phyloP scores from a whole-genome alignment of 352 stramenopile species.

The Pythium plurisporium region DNA sequence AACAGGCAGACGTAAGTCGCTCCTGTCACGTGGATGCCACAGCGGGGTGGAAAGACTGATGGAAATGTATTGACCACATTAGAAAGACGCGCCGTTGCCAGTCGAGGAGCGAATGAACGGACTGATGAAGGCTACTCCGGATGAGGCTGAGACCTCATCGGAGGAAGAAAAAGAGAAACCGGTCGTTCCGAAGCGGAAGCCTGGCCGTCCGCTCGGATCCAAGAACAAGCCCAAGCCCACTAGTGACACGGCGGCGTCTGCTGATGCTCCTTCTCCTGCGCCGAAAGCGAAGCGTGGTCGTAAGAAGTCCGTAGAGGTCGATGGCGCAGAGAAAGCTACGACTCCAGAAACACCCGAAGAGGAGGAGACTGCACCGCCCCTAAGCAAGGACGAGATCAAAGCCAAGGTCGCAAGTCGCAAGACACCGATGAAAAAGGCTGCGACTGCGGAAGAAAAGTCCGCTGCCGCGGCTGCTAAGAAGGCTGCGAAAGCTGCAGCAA shows the following conservation, averaged over 20 bases:
- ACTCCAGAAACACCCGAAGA: slow-evolving; percentile 23
- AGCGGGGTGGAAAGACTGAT: neutral
- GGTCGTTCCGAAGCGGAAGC: slow-evolving; percentile 34
- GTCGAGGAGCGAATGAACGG: slow-evolving; percentile 51
- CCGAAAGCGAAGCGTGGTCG: slow-evolving; percentile 17
- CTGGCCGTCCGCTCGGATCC: slow-evolving; percentile 30
- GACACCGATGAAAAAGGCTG: slow-evolving; percentile 49
- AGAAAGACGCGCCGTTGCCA: slow-evolving; percentile 61
- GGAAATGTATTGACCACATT: neutral
- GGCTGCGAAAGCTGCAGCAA: slow-evolving; percentile 23
- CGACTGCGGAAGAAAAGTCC: slow-evolving; percentile 24
- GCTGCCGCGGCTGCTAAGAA: slow-evolving; percentile 34
- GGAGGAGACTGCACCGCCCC: slow-evolving; percentile 30
- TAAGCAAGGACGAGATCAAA: slow-evolving; percentile 79
- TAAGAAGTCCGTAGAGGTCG: slow-evolving; percentile 26
- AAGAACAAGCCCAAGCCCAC: slow-evolving; percentile 40
- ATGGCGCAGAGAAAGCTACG: slow-evolving; percentile 14
- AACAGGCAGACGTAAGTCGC: slow-evolving; percentile 52
- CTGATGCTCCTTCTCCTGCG: slow-evolving; percentile 6
- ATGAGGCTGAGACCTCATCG: slow-evolving; percentile 1
- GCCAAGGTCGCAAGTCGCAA: slow-evolving; percentile 69
- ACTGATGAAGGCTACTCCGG: slow-evolving; percentile 34
- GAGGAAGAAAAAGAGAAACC: slow-evolving; percentile 16
- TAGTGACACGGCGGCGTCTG: slow-evolving; percentile 21
- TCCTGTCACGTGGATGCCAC: neutral